Evolutionary conservation across 2,329 filamentous ascomycete genomes (phyloP), one percentile per base, ranked within the genome.

Genomic region (Calonectria henricotiae): DNA sequence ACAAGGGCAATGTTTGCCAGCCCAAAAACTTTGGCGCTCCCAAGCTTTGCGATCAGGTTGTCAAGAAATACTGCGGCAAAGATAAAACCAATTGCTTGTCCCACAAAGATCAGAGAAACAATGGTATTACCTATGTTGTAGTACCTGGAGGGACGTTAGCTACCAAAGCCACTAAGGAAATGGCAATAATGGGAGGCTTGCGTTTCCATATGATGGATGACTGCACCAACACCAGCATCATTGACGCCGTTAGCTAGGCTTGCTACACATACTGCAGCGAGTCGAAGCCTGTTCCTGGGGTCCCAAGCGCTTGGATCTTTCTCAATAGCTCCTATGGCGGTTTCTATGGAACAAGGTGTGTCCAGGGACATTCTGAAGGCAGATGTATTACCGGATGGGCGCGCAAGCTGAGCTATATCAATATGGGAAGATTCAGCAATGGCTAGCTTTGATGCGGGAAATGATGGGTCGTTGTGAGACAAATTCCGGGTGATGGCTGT

Each of bases 51-150:
- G 62, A 91, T 86, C 4, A 95, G 83, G 1, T 83, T 81, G 76
- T 95, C 91, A 20, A 92, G 87, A 71, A 92, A 86, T 44, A 91
- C 88, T 0, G 94, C 94, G 1, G 92, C 92, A 13, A 87, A 80
- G 76, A 97, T 91, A 82, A 94, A 96, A 15, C 94, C 94, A 4
- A 91, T 73, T 0, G 94, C 93, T 75, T 93, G 93, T 49, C 91
- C 89, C 35, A 96, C 88, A 83, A 96, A 97, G 76, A 97, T 93
- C 37, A 96, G 85, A 1, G 94, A 96, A 4, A 96, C 93, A 11
- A 94, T 82, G 3, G 90, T 92, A 79, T 96, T 96, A 46, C 91
- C 92, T 66, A 96, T 93, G 69, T 86, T 74, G 78, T 96, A 96
- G 76, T 93, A 80, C 51, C 87, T 89, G 58, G 11, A 4, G 17